Conservation (phyloP, 2,329 filamentous ascomycete species). For the Rosellinia necatrix region DNA sequence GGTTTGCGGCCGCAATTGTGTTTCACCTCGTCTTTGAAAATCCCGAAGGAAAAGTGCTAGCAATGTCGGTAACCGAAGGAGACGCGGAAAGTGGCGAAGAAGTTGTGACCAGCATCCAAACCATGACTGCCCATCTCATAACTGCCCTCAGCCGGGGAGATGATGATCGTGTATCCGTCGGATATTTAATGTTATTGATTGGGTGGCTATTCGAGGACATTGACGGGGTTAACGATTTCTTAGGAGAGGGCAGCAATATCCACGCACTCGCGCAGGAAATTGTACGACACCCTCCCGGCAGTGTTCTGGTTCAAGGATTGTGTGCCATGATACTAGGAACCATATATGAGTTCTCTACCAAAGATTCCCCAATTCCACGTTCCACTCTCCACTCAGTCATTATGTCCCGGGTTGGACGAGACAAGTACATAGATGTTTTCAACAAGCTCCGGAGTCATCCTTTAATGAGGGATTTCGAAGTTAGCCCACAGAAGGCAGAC, state of each 20-base stretch:
- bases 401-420: constrained; percentile 76
- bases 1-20: constrained; percentile 86
- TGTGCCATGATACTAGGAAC: constrained; percentile 84
- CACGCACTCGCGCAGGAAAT: constrained; percentile 80
- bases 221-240: constrained; percentile 88
- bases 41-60: constrained; percentile 74
- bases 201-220: constrained; percentile 93
- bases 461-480: constrained; percentile 85
- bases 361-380: constrained; percentile 89
- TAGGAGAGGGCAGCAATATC: constrained; percentile 90
- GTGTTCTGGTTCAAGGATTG: constrained; percentile 76
- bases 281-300: constrained; percentile 63
- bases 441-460: constrained; percentile 77
- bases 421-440: constrained; percentile 84
- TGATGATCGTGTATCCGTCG: constrained; percentile 79
- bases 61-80: constrained; percentile 85
- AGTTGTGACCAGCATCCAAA: constrained; percentile 91
- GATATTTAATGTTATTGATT: constrained; percentile 86
- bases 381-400: constrained; percentile 80
- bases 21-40: constrained; percentile 87
- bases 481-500: constrained; percentile 72
- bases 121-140: constrained; percentile 83
- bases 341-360: constrained; percentile 95
- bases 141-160: constrained; percentile 75
- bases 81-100: constrained; percentile 90